These are phyloP conservation scores for Agarophyton chilense DNA, from an alignment of 23 red algal genomes.

Conservation along the genomic window DNA sequence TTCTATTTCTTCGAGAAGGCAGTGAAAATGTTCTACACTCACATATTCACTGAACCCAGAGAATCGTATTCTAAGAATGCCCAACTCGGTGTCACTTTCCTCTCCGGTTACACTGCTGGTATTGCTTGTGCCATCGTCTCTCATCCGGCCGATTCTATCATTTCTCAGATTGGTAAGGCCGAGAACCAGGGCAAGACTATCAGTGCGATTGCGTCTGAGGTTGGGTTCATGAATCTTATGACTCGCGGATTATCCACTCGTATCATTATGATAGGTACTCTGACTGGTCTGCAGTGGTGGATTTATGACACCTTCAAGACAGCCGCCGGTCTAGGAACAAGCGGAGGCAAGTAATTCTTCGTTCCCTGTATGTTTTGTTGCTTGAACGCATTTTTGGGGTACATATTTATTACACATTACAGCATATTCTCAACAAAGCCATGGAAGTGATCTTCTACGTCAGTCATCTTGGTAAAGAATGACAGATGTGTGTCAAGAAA, in stretches of 20 bases:
- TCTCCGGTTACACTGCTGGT: constrained; percentile 88
- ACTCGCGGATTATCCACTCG: constrained; percentile 72
- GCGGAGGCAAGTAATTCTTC: constrained; percentile 64
- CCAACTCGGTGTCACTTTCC: constrained; percentile 84
- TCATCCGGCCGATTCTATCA: constrained; percentile 92
- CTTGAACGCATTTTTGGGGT: constrained; percentile 5
- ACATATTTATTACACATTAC: neutral
- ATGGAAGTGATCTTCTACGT: neutral
- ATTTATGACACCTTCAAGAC: constrained; percentile 93
- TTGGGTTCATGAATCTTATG: constrained; percentile 76
- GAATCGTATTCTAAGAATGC: constrained; percentile 87
- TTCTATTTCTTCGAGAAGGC: constrained; percentile 97
- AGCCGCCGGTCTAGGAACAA: constrained; percentile 66
- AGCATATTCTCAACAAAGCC: neutral
- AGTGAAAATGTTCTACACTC: constrained; percentile 64
- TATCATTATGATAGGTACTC: constrained; percentile 92
- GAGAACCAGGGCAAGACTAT: constrained; percentile 81
- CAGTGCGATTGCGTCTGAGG: constrained; percentile 76
- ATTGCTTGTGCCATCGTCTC: constrained; percentile 92
- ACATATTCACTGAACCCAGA: constrained; percentile 89
- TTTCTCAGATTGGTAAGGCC: constrained; percentile 93
- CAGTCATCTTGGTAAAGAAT: neutral
- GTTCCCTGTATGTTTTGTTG: neutral
- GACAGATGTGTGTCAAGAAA: neutral
- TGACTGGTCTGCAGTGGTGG: constrained; percentile 87